Base-by-base conservation (phyloP, 768 basidiomycete genomes). In the Tricholoma terreum region DNA sequence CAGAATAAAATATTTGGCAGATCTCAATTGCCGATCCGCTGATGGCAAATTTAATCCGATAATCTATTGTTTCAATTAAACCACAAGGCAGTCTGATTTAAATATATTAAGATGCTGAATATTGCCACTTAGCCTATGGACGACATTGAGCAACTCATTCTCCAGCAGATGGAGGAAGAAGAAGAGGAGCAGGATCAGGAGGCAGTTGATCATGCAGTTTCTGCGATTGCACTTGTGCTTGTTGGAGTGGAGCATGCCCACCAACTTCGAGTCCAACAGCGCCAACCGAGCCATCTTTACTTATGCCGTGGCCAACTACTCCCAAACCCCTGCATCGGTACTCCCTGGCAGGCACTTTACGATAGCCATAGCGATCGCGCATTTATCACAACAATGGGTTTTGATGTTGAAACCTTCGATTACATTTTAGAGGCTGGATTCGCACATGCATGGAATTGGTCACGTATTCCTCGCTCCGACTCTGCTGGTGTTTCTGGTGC, bases 371-470 rank as follows among this genome's bases (percentile, higher is more conserved):
- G 65, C 57, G 73, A 80, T 54, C 58, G 72, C 2, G 76, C 73
- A 4, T 80, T 71, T 58, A 80, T 81, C 38, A 80, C 75, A 0
- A 81, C 75, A 0, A 78, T 78, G 76, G 75, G 76, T 1, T 70
- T 77, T 55, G 67, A 78, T 65, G 67, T 71, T 1, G 52, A 10
- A 0, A 77, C 75, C 0, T 80, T 80, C 62, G 1, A 63, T 1
- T 56, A 50, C 14, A 63, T 80, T 6, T 61, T 79, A 0, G 53
- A 54, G 4, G 57, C 55, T 19, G 68, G 76, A 1, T 81, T 81
- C 63, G 64, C 50, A 9, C 50, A 58, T 4, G 21, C 12, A 1
- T 71, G 68, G 69, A 31, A 70, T 7, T 46, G 38, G 1, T 58
- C 33, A 7, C 57, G 73, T 1, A 77, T 80, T 38, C 71, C 70